Evolutionary conservation across 257 asterid species (phyloP).

Genomic region (Echites panduratus): DNA sequence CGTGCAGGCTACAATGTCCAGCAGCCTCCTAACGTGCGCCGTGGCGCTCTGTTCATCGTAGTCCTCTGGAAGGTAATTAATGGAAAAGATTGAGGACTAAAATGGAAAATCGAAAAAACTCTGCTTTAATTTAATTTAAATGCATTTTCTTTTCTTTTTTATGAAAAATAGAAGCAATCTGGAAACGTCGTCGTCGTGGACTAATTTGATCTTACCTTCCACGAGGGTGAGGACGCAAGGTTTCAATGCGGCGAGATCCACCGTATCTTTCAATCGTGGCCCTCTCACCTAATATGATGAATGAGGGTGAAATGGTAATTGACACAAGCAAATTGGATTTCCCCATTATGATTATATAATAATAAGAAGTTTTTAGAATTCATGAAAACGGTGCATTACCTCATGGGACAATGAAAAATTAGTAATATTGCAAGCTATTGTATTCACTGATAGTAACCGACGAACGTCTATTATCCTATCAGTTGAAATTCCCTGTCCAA

Average conservation of each 20-base stretch:
- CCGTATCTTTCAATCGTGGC: constrained; percentile 77
- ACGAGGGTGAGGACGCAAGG: constrained; percentile 76
- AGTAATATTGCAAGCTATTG: constrained; percentile 53
- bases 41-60: constrained; percentile 76
- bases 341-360: no score
- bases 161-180: constrained; percentile 1
- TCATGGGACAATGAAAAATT: constrained; percentile 72
- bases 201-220: constrained; percentile 51
- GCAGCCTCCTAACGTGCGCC: constrained; percentile 81
- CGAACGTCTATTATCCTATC: constrained; percentile 69
- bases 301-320: constrained; percentile 13
- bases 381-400: constrained; percentile 29
- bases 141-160: no score
- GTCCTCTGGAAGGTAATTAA: constrained; percentile 52
- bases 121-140: neutral
- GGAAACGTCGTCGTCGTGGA: constrained; percentile 14
- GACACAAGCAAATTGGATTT: no score
- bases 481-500: constrained; percentile 71
- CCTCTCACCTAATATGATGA: constrained; percentile 53
- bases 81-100: constrained; percentile 22
- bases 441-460: constrained; percentile 49
- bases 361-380: no score
- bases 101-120: constrained; percentile 10
- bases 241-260: constrained; percentile 89
- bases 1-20: constrained; percentile 81